A percentile compares a stretch with the other conserved stretches of the same genome.
These are phyloP conservation scores for Hyparrhenia diplandra DNA, from an alignment of 176 grass and related monocot genomes.

Conservation along the genomic window DNA sequence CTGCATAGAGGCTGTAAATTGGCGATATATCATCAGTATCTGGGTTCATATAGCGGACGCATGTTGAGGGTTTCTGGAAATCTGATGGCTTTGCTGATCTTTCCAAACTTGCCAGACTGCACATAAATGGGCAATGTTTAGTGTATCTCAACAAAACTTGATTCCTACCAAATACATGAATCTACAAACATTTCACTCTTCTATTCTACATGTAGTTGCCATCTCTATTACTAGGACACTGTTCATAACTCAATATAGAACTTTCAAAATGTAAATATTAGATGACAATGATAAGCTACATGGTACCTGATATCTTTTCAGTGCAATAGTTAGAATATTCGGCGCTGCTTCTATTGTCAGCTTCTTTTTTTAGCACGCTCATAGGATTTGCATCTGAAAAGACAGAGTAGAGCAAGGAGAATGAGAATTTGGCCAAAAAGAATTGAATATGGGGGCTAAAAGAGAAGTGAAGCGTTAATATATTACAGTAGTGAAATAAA, in stretches of 20 bases:
- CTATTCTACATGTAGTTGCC: neutral
- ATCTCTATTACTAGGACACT: neutral
- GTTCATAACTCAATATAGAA: neutral
- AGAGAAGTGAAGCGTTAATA: neutral
- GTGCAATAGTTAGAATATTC: slow-evolving; percentile 84
- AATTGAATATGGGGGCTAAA: neutral
- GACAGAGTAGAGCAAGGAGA: neutral
- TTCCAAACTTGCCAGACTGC: slow-evolving; percentile 86
- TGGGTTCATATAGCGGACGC: slow-evolving; percentile 56
- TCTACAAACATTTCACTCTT: neutral
- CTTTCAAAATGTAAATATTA: neutral
- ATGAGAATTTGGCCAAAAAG: slow-evolving; percentile 14
- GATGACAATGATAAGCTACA: neutral
- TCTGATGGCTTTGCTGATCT: slow-evolving; percentile 83
- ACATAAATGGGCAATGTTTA: slow-evolving; percentile 16
- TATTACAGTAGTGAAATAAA: neutral
- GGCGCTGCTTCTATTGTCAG: slow-evolving; percentile 85
- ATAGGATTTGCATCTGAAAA: slow-evolving; percentile 80
- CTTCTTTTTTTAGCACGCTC: slow-evolving; percentile 88
- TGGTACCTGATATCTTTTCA: slow-evolving; percentile 91
- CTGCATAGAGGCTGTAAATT: slow-evolving; percentile 87
- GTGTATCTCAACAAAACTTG: slow-evolving; percentile 9
- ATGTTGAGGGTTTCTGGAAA: slow-evolving; percentile 73
- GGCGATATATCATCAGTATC: slow-evolving; percentile 53
- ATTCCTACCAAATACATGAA: neutral